Percentiles rank a stretch among this genome's conserved stretches.
phyloP scores from a whole-genome alignment of 1,284 basidiomycete genomes.

The Ceratobasidium sp. region DNA sequence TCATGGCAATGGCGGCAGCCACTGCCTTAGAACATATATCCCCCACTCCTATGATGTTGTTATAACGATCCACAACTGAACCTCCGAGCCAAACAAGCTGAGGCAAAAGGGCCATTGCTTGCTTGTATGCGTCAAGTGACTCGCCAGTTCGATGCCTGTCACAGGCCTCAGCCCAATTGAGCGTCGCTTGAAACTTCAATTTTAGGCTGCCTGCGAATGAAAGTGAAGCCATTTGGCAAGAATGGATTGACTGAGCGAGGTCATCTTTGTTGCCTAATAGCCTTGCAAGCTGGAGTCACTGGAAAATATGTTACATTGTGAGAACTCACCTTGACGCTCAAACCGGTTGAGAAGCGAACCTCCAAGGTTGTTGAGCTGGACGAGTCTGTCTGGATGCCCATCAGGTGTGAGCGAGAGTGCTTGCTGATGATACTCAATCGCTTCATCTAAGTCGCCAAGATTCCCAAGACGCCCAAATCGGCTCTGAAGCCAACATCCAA shows the following conservation, averaged over 20 bases:
- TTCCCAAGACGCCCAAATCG: neutral
- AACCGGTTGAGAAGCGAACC: neutral
- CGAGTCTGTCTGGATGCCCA: neutral
- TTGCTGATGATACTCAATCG: neutral
- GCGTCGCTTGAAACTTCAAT: neutral
- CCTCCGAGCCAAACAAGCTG: conserved; percentile 14
- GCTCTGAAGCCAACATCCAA: neutral
- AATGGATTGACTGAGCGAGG: neutral
- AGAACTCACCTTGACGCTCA: neutral
- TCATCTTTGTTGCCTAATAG: neutral
- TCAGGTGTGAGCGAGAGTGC: neutral
- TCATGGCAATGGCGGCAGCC: neutral
- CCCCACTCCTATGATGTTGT: neutral
- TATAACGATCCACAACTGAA: neutral
- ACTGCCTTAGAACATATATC: neutral
- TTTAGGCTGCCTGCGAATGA: neutral
- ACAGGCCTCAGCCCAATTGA: neutral
- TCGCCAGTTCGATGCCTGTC: neutral
- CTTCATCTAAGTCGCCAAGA: neutral
- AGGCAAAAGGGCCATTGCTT: neutral
- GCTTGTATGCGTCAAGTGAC: neutral
- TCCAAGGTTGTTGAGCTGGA: neutral
- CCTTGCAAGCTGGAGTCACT: too few relatives aligned
- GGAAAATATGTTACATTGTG: too few relatives aligned
- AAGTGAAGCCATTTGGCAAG: neutral